These are phyloP conservation scores for Eucalyptus regnans DNA, from an alignment of 345 rosid genomes.

Conservation along the genomic window DNA sequence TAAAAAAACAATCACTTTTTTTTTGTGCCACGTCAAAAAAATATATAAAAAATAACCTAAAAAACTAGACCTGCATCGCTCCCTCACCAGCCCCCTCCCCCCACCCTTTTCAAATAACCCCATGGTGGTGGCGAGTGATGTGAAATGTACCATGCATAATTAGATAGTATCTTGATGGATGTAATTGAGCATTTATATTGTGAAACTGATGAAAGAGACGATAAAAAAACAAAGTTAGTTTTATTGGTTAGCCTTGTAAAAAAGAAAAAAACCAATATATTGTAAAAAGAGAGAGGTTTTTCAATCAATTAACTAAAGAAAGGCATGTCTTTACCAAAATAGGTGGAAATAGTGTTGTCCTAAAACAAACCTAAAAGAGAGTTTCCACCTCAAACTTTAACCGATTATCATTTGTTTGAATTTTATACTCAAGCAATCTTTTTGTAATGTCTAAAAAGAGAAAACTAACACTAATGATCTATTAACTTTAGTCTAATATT, in stretches of 20 bases:
- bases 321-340: neutral
- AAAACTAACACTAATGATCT: neutral
- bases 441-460: neutral
- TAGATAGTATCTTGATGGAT: no score
- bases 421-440: no score
- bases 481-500: no score
- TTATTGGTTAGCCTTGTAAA: neutral
- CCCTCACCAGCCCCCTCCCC: fast-evolving
- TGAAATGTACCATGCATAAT: fast-evolving
- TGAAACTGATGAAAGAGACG: neutral
- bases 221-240: fast-evolving
- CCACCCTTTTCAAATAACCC: neutral
- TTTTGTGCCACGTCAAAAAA: neutral
- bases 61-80: neutral
- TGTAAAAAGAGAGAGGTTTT: neutral
- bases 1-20: no score
- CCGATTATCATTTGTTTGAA: no score
- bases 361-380: neutral
- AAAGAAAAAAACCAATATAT: neutral
- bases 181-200: neutral
- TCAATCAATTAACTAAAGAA: neutral
- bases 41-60: neutral
- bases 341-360: neutral
- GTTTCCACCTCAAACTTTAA: neutral
- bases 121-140: neutral